Conservation (phyloP, 129 eudicot genomes). For the carrot (Daucus carota) region DH1_v3.0 NC_030383.2:64391001-64391500, state of each 20-base stretch:
- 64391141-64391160: not conserved
- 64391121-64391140: not conserved
- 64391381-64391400: conserved; percentile 40
- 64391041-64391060: too few relatives aligned
- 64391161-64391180: not conserved
- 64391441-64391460: too few relatives aligned
- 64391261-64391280: not conserved
- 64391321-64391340: conserved; percentile 16
- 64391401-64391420: conserved; percentile 64
- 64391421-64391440: conserved; percentile 23
- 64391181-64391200: not conserved
- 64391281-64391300: not conserved
- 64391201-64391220: not conserved
- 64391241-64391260: not conserved
- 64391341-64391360: conserved; percentile 12
- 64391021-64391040: too few relatives aligned
- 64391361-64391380: conserved; percentile 26
- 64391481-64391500: conserved; percentile 37
- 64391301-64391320: not conserved
- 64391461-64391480: too few relatives aligned
- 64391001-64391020: too few relatives aligned
- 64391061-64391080: not conserved
- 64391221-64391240: not conserved
- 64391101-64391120: not conserved
- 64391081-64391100: not conserved